A percentile compares a stretch with the other conserved stretches of the same genome.
Evolutionary conservation across 306 rosid species (phyloP).

Genomic region (Begonia peltatifolia): DNA sequence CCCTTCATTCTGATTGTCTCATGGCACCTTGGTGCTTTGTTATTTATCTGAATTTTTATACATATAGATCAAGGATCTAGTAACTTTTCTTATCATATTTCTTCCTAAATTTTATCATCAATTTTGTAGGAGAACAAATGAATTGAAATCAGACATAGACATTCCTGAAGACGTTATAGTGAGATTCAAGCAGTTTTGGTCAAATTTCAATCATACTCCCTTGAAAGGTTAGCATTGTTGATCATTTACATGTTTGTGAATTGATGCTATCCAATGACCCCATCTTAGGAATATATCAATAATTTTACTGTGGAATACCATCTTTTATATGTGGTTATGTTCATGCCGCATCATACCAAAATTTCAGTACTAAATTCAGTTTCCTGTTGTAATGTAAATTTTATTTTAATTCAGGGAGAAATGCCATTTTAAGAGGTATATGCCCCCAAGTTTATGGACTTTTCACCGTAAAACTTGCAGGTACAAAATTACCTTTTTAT

Average conservation of each 20-base stretch:
- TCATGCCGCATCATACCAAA: constrained; percentile 3
- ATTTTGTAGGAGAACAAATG: constrained; percentile 62
- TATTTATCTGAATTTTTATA: not conserved
- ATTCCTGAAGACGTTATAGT: constrained; percentile 44
- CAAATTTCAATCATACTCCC: constrained; percentile 49
- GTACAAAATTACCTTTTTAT: constrained; percentile 22
- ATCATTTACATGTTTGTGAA: not conserved
- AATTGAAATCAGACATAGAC: constrained; percentile 61
- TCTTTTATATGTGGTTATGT: not conserved
- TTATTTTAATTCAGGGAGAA: constrained; percentile 53
- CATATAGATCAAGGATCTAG: too few species aligned
- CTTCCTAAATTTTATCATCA: not conserved
- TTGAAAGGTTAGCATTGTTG: constrained; percentile 46
- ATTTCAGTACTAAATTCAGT: constrained; percentile 12
- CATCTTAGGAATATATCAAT: too few species aligned
- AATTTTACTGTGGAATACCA: too few species aligned
- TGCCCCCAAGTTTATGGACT: constrained; percentile 96
- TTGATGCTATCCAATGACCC: too few species aligned
- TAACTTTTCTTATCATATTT: not conserved
- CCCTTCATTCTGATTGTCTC: too few species aligned
- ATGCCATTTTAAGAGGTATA: constrained; percentile 77
- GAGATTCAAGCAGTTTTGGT: constrained; percentile 70
- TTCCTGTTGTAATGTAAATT: not conserved
- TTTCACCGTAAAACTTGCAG: constrained; percentile 91
- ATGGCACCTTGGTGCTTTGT: not conserved